Evolutionary conservation across 2,329 filamentous ascomycete genomes (phyloP).

Genomic region (Epichloe hybrida): DNA sequence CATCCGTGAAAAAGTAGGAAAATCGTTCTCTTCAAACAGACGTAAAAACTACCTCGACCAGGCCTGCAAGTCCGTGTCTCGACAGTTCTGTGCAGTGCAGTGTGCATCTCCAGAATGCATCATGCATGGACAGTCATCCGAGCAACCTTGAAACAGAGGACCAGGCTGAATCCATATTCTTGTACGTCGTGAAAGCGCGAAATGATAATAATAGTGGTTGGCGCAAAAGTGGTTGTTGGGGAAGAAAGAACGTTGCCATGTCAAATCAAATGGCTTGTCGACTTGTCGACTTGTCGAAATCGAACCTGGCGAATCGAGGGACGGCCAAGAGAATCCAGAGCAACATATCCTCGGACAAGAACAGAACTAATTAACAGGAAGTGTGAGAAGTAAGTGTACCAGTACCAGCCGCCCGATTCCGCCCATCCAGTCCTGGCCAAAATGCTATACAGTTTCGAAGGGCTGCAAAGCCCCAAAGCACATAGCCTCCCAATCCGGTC

Average conservation of each 20-base stretch:
- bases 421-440: slow-evolving; percentile 23
- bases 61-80: not conserved
- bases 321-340: slow-evolving; percentile 5
- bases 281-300: not conserved
- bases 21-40: not conserved
- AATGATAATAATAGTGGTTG: not conserved
- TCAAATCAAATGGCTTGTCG: too few species aligned
- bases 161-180: not conserved
- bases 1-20: not conserved
- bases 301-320: slow-evolving; percentile 1
- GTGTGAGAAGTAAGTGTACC: slow-evolving; percentile 8
- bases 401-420: slow-evolving; percentile 19
- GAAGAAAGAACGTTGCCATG: not conserved
- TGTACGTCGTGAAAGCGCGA: not conserved
- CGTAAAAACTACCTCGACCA: not conserved
- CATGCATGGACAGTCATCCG: not conserved
- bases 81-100: not conserved
- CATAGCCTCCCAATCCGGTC: slow-evolving; percentile 21
- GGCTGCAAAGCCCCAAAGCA: slow-evolving; percentile 18
- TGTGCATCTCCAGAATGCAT: too few species aligned
- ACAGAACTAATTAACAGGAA: slow-evolving; percentile 1
- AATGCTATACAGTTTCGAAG: slow-evolving; percentile 20
- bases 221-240: not conserved
- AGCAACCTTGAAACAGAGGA: too few species aligned
- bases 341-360: slow-evolving; percentile 2